Conservation (phyloP, 1,284 basidiomycete genomes). For the Sanghuangporus baumii region DNA sequence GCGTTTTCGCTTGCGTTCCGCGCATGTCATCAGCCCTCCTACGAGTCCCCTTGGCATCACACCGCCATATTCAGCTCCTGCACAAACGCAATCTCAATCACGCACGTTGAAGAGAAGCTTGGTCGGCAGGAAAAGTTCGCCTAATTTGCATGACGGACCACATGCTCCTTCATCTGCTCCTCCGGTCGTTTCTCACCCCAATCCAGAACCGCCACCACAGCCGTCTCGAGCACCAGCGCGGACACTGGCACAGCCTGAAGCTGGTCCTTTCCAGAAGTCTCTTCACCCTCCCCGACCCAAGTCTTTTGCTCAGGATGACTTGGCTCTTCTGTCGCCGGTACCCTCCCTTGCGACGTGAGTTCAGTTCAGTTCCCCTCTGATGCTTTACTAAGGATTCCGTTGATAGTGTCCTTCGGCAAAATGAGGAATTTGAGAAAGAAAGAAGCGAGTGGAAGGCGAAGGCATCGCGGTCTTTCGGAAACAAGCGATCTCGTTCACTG, state of each 20-base stretch:
- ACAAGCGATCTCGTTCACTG: slow-evolving; percentile 53
- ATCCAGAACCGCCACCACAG: neutral
- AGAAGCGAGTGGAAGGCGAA: slow-evolving; percentile 60
- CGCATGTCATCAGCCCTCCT: slow-evolving; percentile 44
- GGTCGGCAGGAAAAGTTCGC: neutral
- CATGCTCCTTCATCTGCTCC: slow-evolving; percentile 10
- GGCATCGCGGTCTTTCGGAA: slow-evolving; percentile 58
- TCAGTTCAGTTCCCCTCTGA: slow-evolving; percentile 1
- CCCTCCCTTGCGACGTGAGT: slow-evolving; percentile 58
- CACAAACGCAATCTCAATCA: slow-evolving; percentile 3
- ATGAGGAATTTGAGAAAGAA: slow-evolving; percentile 50
- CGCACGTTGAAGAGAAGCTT: slow-evolving; percentile 1
- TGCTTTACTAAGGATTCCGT: neutral
- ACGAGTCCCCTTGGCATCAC: slow-evolving; percentile 34
- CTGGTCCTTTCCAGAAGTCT: slow-evolving; percentile 20
- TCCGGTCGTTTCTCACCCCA: neutral
- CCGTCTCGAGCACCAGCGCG: neutral
- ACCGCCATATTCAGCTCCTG: slow-evolving; percentile 13
- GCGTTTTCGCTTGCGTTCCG: slow-evolving; percentile 45
- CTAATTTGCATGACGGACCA: neutral
- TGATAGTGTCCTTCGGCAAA: slow-evolving; percentile 59
- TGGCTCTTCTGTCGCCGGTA: slow-evolving; percentile 51
- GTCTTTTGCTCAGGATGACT: slow-evolving; percentile 53
- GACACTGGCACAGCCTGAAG: neutral
- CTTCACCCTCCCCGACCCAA: slow-evolving; percentile 22